Evolutionary conservation across 2,329 filamentous ascomycete genomes (phyloP).

Genomic region (Berkeleyomyces rouxiae): DNA sequence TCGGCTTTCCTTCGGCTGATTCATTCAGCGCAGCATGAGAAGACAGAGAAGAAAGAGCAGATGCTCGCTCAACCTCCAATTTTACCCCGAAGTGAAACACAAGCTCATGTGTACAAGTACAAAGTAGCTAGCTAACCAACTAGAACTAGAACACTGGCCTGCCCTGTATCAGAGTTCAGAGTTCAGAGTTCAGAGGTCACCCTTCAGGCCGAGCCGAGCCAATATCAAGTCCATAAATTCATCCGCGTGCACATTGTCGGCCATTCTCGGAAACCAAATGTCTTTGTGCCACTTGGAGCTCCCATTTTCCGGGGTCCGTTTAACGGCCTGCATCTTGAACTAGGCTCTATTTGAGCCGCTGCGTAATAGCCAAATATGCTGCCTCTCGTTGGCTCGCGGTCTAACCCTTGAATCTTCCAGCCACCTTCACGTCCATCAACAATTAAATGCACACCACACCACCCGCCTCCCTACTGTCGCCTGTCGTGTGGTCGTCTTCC

Average conservation of each 20-base stretch:
- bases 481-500: not conserved
- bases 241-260: slow-evolving; percentile 4
- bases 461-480: not conserved
- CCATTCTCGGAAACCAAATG: slow-evolving; percentile 12
- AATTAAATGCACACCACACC: too few relatives aligned
- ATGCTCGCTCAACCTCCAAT: not conserved
- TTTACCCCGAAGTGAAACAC: not conserved
- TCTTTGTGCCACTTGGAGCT: not conserved
- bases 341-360: not conserved
- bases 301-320: not conserved
- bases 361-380: not conserved
- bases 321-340: not conserved
- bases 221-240: not conserved
- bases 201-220: not conserved
- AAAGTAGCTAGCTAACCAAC: not conserved
- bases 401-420: not conserved
- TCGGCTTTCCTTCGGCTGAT: not conserved
- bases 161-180: not conserved
- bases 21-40: not conserved
- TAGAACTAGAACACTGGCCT: not conserved
- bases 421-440: not conserved
- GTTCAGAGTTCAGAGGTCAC: not conserved
- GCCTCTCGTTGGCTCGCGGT: not conserved
- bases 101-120: not conserved
- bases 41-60: not conserved